Percentiles rank a stretch among this genome's conserved stretches.
Conservation (phyloP, 441 rosid genomes). For the Arabidopsis hybrid region DNA sequence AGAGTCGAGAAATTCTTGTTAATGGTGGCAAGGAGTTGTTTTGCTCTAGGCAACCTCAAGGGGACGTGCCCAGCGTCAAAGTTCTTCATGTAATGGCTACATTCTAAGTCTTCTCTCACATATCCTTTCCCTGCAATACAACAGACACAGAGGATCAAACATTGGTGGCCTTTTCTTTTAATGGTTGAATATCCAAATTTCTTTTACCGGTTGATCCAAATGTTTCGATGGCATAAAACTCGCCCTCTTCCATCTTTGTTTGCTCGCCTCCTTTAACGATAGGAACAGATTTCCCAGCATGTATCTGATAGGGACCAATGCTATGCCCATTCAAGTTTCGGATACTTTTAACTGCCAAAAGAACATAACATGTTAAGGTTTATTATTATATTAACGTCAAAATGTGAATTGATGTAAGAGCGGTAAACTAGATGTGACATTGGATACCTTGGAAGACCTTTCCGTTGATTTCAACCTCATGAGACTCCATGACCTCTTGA, state of each 20-base stretch:
- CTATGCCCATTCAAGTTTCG: conserved; percentile 94
- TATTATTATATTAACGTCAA: not conserved
- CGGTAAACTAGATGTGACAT: conserved; percentile 5
- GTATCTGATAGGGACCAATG: conserved; percentile 92
- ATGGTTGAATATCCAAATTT: not conserved
- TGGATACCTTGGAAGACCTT: conserved; percentile 81
- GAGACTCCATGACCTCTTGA: conserved; percentile 98
- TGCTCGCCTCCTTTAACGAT: conserved; percentile 98
- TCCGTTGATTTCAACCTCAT: conserved; percentile 97
- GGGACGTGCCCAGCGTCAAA: conserved; percentile 86
- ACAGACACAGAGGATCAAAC: conserved; percentile 15
- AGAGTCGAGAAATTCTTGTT: conserved; percentile 94
- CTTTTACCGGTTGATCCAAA: conserved; percentile 89
- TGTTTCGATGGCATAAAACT: conserved; percentile 93
- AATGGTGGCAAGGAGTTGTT: conserved; percentile 91
- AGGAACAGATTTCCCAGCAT: conserved; percentile 96
- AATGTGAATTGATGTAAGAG: not conserved
- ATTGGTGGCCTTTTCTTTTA: not conserved
- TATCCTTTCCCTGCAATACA: conserved; percentile 81
- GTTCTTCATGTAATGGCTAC: conserved; percentile 96
- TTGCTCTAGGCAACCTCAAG: conserved; percentile 87
- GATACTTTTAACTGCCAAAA: conserved; percentile 83
- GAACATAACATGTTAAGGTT: conserved; percentile 5
- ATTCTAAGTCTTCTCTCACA: conserved; percentile 93
- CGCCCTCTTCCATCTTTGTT: conserved; percentile 99